phyloP scores from a whole-genome alignment of 768 basidiomycete genomes.

The Rhizopogon roseolus region DNA sequence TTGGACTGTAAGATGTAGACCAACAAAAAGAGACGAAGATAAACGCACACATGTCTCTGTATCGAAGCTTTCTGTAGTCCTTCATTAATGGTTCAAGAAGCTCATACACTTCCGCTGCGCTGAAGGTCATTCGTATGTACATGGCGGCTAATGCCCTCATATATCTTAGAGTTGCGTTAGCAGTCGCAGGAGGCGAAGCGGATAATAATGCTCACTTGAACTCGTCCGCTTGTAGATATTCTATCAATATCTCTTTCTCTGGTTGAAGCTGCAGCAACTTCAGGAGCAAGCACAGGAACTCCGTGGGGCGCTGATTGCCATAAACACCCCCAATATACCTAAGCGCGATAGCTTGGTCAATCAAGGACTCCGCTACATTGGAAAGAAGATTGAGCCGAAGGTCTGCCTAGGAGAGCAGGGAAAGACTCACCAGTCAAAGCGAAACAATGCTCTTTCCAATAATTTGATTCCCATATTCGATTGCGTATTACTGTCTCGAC shows the following conservation, averaged over 20 bases:
- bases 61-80: slow-evolving; percentile 87
- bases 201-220: slow-evolving; percentile 75
- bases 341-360: slow-evolving; percentile 87
- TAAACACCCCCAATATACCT: slow-evolving; percentile 89
- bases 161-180: slow-evolving; percentile 52
- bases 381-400: slow-evolving; percentile 3
- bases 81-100: slow-evolving; percentile 90
- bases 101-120: slow-evolving; percentile 86
- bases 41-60: slow-evolving; percentile 69
- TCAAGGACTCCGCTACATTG: slow-evolving; percentile 76
- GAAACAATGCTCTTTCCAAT: slow-evolving; percentile 99
- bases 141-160: slow-evolving; percentile 88
- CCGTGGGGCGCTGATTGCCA: slow-evolving; percentile 91
- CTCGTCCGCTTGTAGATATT: slow-evolving; percentile 94
- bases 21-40: neutral
- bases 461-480: slow-evolving; percentile 90
- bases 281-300: slow-evolving; percentile 87
- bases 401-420: neutral
- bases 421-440: slow-evolving; percentile 75
- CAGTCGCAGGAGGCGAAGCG: neutral
- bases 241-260: slow-evolving; percentile 93
- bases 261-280: slow-evolving; percentile 97
- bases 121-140: slow-evolving; percentile 94
- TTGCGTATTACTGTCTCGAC: slow-evolving; percentile 96
- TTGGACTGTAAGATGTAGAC: neutral